phyloP scores from a whole-genome alignment of 352 stramenopile species.

The Globisporangium sylvaticum region DNA sequence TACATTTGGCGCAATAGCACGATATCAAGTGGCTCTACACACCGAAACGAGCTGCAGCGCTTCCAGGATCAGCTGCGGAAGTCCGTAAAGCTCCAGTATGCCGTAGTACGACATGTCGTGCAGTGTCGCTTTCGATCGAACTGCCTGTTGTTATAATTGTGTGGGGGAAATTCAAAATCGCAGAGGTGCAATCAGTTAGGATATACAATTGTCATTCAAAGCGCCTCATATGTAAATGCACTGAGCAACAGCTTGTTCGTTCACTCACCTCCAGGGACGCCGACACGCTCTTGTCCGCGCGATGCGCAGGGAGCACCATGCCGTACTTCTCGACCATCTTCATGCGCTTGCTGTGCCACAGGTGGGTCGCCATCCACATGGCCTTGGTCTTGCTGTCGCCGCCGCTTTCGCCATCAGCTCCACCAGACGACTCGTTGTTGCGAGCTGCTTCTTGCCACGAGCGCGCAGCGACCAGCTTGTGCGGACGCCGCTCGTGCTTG shows the following conservation, averaged over 20 bases:
- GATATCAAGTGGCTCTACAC: neutral
- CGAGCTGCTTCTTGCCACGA: slow-evolving; percentile 23
- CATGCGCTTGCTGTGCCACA: slow-evolving; percentile 82
- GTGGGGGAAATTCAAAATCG: neutral
- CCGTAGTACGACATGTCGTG: slow-evolving; percentile 67
- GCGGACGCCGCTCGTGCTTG: slow-evolving; percentile 56
- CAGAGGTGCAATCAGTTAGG: neutral
- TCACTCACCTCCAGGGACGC: slow-evolving; percentile 32
- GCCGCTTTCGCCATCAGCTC: neutral
- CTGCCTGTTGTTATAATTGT: slow-evolving; percentile 17
- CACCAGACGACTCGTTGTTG: neutral
- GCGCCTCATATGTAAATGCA: neutral
- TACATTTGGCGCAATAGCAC: neutral
- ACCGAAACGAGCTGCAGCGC: slow-evolving; percentile 55
- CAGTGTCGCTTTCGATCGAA: slow-evolving; percentile 45
- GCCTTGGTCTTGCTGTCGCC: slow-evolving; percentile 6
- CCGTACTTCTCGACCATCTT: slow-evolving; percentile 50
- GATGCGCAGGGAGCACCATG: slow-evolving; percentile 36
- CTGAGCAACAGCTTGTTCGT: neutral
- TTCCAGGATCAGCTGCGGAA: slow-evolving; percentile 54
- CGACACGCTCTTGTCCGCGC: slow-evolving; percentile 62
- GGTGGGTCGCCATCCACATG: slow-evolving; percentile 59
- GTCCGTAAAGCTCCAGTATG: slow-evolving; percentile 60
- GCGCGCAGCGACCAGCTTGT: slow-evolving; percentile 35
- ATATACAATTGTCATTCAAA: neutral